Evolutionary conservation across 345 rosid species (phyloP).

Genomic region (Salix udensis): DNA sequence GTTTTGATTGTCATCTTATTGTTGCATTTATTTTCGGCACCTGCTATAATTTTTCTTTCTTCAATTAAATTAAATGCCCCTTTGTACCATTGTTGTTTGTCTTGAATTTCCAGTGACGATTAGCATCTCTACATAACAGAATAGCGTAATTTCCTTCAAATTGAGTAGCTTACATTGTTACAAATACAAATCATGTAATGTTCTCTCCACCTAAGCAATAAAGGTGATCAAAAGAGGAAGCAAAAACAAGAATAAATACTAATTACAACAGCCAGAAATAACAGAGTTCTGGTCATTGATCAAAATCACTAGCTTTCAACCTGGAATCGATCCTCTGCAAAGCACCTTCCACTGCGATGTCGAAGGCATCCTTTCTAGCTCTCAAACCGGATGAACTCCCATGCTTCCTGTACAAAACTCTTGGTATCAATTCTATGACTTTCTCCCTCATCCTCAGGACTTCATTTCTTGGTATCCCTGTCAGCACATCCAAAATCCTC

Average conservation of each 20-base stretch:
- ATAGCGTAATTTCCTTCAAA: background rate
- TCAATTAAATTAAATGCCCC: no score
- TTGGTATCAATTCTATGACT: conserved; percentile 66
- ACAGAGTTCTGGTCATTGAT: conserved; percentile 12
- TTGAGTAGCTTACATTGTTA: background rate
- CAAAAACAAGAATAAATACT: background rate
- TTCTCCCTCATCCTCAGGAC: conserved; percentile 69
- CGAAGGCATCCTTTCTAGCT: conserved; percentile 76
- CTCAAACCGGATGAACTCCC: conserved; percentile 62
- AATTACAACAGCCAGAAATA: conserved; percentile 6
- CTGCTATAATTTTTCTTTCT: conserved; percentile 12
- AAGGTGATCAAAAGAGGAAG: background rate
- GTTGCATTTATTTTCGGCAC: conserved; percentile 11
- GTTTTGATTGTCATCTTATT: conserved; percentile 3
- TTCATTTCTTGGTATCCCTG: conserved; percentile 51
- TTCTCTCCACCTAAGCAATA: background rate
- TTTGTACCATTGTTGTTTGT: conserved; percentile 2
- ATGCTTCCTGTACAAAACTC: conserved; percentile 71
- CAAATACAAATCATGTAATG: background rate
- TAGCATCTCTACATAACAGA: background rate
- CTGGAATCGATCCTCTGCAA: conserved; percentile 53
- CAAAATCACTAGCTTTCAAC: conserved; percentile 14
- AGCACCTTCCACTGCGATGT: conserved; percentile 68
- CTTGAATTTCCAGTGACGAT: background rate
- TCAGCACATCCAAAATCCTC: conserved; percentile 65